A percentile compares a stretch with the other conserved stretches of the same genome.
These are phyloP conservation scores for Effrenium voratum DNA, from an alignment of 73 alveolate species.

Conservation along the genomic window DNA sequence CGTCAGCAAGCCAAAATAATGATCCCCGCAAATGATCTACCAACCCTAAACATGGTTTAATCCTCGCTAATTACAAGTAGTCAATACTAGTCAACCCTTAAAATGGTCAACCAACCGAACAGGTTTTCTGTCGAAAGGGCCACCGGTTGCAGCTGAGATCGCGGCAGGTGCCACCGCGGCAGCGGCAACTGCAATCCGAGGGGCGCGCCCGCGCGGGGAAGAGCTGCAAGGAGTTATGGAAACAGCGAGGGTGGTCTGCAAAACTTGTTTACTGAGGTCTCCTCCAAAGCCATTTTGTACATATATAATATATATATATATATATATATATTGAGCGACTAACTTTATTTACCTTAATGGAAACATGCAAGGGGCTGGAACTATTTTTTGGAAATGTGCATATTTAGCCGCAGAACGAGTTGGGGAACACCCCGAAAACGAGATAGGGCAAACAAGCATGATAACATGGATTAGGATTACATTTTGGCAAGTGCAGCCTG, in stretches of 20 bases:
- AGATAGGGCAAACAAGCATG: too few relatives aligned
- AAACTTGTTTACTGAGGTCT: not conserved
- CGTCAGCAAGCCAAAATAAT: too few relatives aligned
- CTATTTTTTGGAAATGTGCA: not conserved
- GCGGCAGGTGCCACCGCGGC: slow-evolving; percentile 56
- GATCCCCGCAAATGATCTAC: not conserved
- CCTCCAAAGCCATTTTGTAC: not conserved
- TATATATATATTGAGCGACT: not conserved
- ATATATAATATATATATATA: too few relatives aligned
- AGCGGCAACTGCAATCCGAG: slow-evolving; percentile 59
- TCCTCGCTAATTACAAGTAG: not conserved
- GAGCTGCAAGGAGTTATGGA: too few relatives aligned
- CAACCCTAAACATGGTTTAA: not conserved
- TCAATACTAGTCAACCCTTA: not conserved
- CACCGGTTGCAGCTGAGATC: not conserved
- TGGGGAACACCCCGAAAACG: too few relatives aligned
- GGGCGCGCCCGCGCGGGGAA: too few relatives aligned
- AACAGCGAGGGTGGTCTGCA: not conserved
- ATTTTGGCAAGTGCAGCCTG: too few relatives aligned
- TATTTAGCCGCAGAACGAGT: too few relatives aligned
- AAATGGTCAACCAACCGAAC: not conserved
- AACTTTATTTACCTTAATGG: not conserved
- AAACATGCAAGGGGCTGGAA: not conserved
- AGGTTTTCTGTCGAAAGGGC: not conserved
- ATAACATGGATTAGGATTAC: too few relatives aligned